A percentile compares a stretch with the other conserved stretches of the same genome.
Evolutionary conservation across 805 yeast species (phyloP).

Genomic region (Wickerhamiella azyma): DNA sequence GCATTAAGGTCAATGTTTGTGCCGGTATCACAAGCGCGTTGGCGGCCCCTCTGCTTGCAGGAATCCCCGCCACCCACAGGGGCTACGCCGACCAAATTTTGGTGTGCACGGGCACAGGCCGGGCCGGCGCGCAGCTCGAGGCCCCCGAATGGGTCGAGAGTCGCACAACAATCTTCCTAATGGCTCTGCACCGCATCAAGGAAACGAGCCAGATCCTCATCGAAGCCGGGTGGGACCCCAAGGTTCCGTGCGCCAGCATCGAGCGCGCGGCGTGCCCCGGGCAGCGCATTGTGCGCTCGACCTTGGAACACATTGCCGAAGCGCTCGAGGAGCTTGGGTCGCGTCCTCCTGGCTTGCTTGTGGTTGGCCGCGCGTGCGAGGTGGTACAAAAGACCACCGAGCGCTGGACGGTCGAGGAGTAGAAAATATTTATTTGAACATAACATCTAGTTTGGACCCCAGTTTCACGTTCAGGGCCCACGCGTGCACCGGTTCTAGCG

Average conservation of each 20-base stretch:
- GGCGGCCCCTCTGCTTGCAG: slow-evolving; percentile 70
- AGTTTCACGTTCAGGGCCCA: not conserved
- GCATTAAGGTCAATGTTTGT: slow-evolving; percentile 57
- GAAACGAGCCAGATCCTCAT: slow-evolving; percentile 29
- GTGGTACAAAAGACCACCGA: slow-evolving; percentile 28
- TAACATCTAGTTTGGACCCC: not conserved
- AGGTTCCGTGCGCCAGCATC: slow-evolving; percentile 68
- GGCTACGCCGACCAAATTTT: slow-evolving; percentile 86
- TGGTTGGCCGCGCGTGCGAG: slow-evolving; percentile 67
- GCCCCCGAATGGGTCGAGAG: slow-evolving; percentile 59
- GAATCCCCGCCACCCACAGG: slow-evolving; percentile 83
- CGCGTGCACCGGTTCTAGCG: not conserved
- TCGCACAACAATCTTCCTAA: slow-evolving; percentile 74
- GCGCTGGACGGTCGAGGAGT: slow-evolving; percentile 37
- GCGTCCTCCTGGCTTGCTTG: slow-evolving; percentile 83
- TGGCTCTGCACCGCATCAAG: slow-evolving; percentile 69
- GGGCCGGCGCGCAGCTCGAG: slow-evolving; percentile 67
- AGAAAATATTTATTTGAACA: not conserved
- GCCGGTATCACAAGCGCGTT: slow-evolving; percentile 87
- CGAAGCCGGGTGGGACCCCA: slow-evolving; percentile 51
- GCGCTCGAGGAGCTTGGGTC: slow-evolving; percentile 70
- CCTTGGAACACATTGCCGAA: slow-evolving; percentile 47
- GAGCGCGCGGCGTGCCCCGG: slow-evolving; percentile 92
- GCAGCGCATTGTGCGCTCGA: slow-evolving; percentile 71
- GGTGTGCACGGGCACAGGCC: slow-evolving; percentile 89